Conservation (phyloP, 805 yeast species). For the Torulaspora gathmanii region DNA sequence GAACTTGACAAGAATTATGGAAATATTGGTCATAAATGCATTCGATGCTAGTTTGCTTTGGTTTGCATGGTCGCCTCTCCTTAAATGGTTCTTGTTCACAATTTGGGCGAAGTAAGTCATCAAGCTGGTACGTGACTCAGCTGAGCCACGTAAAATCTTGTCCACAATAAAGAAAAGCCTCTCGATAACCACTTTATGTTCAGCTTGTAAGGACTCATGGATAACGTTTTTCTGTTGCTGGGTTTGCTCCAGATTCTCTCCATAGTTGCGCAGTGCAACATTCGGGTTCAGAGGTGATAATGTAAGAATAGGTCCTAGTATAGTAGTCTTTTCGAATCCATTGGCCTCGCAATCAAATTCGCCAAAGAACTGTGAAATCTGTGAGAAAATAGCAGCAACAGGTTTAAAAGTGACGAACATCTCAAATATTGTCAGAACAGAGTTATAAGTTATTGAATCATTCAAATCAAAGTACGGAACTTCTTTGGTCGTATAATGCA, state of each 20-base stretch:
- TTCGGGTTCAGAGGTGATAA: conserved; percentile 65
- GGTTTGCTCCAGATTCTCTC: conserved; percentile 33
- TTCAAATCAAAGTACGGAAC: conserved; percentile 39
- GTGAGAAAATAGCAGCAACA: conserved; percentile 57
- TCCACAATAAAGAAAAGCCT: conserved; percentile 67
- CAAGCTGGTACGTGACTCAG: conserved; percentile 56
- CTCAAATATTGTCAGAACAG: conserved; percentile 53
- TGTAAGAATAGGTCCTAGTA: conserved; percentile 72
- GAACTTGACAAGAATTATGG: conserved; percentile 60
- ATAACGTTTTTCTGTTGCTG: conserved; percentile 45
- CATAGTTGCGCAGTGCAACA: conserved; percentile 47
- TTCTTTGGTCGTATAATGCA: conserved; percentile 24
- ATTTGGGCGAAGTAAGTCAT: conserved; percentile 66
- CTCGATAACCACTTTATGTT: conserved; percentile 54
- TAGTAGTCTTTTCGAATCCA: conserved; percentile 54
- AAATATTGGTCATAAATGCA: conserved; percentile 75
- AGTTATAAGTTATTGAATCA: conserved; percentile 46
- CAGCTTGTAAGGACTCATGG: conserved; percentile 58
- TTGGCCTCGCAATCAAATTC: conserved; percentile 44
- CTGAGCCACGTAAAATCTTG: conserved; percentile 69
- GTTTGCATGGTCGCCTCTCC: conserved; percentile 82
- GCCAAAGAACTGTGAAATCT: conserved; percentile 50
- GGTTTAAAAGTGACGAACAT: conserved; percentile 53
- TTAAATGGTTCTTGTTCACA: conserved; percentile 76
- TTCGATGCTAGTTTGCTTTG: conserved; percentile 63